Base-by-base conservation (phyloP, 1,284 basidiomycete species). In the Marasmius sp. region DNA sequence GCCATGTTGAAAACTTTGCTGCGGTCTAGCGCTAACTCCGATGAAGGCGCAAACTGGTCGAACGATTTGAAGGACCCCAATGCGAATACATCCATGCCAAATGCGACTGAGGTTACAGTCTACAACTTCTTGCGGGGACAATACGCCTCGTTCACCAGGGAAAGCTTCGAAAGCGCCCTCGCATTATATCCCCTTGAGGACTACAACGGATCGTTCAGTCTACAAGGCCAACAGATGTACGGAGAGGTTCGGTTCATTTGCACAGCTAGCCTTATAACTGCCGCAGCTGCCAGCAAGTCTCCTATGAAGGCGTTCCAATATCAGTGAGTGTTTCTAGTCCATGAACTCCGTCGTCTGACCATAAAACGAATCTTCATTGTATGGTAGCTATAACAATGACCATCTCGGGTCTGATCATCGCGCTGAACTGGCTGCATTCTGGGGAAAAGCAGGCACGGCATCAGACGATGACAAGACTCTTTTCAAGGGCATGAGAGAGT, bases 211-310 rank as follows among this genome's bases (percentile, higher is more conserved):
- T 61, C 60, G 5, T 56, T 61, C 16, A 52, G 52, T 39, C 48
- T 60, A 20, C 61, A 64, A 49, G 62, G 58, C 16, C 65, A 66
- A 47, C 58, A 63, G 38, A 66, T 66, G 65, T 66, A 66, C 39
- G 65, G 62, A 22, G 63, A 66, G 27, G 57, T 52, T 2, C 48
- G 65, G 45, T 66, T 62, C 52, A 63, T 66, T 27, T 66, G 65
- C 51, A 60, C 63, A 5, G 65, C 63, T 12, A 18, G 48, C 3
- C 48, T 66, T 50, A 64, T 66, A 22, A 22, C 61, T 49, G 60
- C 45, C 6, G 62, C 38, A 41, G 41, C 50, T n/a, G 49, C 61
- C 10, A 36, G 41, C 16, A 48, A 39, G 27, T 45, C 51, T 20
- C 57, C 36, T 5, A 27, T 27, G 18, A 27, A 37, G 14, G 47